These are phyloP conservation scores for Fusarium papillatum DNA, from an alignment of 2,329 filamentous ascomycete genomes.

Conservation along the genomic window DNA sequence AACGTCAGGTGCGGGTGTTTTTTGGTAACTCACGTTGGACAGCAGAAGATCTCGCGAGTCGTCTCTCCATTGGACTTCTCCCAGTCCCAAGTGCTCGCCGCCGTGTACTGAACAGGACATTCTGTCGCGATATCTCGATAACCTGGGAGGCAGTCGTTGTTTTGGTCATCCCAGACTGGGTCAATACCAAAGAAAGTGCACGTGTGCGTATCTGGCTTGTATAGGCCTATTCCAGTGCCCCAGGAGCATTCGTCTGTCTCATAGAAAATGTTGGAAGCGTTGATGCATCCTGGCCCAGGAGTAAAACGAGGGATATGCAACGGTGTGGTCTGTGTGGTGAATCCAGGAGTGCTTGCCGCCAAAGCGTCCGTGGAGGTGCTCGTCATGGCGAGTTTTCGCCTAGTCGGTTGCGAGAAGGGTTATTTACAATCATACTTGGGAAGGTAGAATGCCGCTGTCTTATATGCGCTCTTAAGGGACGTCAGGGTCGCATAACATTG, in stretches of 20 bases:
- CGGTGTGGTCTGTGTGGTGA: background rate
- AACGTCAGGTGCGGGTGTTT: background rate
- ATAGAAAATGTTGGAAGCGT: background rate
- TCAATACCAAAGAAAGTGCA: background rate
- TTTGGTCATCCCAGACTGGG: background rate
- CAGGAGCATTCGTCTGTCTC: background rate
- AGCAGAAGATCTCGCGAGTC: background rate
- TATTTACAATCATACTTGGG: background rate
- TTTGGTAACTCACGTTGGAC: background rate
- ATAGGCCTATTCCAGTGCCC: background rate
- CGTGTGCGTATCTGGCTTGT: background rate
- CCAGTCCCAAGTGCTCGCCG: background rate
- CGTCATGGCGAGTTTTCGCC: background rate
- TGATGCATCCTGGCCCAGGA: background rate
- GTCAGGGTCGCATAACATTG: background rate
- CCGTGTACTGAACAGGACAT: background rate
- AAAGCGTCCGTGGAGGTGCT: background rate
- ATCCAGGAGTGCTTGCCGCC: background rate
- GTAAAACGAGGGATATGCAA: background rate
- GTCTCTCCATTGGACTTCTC: background rate
- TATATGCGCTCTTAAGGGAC: background rate
- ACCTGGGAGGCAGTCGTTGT: background rate
- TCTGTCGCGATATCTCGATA: background rate
- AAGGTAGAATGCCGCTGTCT: background rate
- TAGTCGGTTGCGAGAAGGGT: background rate